Base-by-base conservation (phyloP, 805 yeast species). In the Maudiozyma serrabonitensis region DNA sequence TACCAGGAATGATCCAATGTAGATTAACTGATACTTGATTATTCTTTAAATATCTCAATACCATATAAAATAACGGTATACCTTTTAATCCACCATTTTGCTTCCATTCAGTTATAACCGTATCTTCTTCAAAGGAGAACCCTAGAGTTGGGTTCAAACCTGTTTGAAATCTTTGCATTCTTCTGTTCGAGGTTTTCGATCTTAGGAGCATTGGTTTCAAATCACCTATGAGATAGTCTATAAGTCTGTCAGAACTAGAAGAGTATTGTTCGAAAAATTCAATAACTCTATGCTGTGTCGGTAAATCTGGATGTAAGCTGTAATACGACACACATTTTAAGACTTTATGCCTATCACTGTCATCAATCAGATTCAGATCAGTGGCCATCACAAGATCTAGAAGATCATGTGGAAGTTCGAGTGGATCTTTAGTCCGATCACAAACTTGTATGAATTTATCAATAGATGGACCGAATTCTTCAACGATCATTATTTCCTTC, bases 1-100 rank as follows among this genome's bases (percentile, higher is more conserved):
- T 60, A 2, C 66, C 68, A 2, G 69, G 68, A 7, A 59, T 57
- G 12, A 66, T 59, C 69, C 69, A 66, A 56, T 65, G 54, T 19
- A 66, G 39, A 50, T 64, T 59, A 2, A 58, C 42, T 4, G 67
- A 59, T 1, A 66, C 46, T n/a, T 58, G 52, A 23, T 46, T 46
- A 25, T 52, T 50, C 16, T 47, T 43, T 26, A 63, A 26, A 50
- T 56, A 46, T 9, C 42, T 18, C 9, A 65, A 47, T 6, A 62
- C 52, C 1, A 52, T 46, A 49, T 56, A 54, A 35, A 65, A 57
- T 21, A 63, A 48, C 8, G 66, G 59, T 7, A 64, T 50, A 34
- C 61, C 46, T 41, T 56, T 53, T 16, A 56, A 26, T 6, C 67
- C 67, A 5, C 65, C 66, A 13, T 46, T 42, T 6, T 38, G 23